Percentiles rank a stretch among this genome's conserved stretches.
phyloP scores from a whole-genome alignment of 352 stramenopile genomes.

The Elongisporangium anandrum region DNA sequence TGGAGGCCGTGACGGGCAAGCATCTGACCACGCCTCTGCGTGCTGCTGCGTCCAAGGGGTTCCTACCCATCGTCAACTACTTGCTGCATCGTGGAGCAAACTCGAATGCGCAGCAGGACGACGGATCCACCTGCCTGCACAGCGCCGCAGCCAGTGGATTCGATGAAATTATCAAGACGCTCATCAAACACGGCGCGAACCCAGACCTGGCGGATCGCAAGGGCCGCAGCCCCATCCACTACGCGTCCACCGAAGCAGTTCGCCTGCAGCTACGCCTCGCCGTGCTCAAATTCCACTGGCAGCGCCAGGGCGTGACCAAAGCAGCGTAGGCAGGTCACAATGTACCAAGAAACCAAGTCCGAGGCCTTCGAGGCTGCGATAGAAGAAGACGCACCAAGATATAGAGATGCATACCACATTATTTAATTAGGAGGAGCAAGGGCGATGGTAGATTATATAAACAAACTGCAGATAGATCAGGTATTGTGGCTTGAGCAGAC shows the following conservation, averaged over 20 bases:
- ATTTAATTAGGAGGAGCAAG: neutral
- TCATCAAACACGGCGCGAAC: conserved; percentile 29
- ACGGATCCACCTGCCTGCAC: conserved; percentile 44
- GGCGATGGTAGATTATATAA: neutral
- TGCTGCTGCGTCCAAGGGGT: conserved; percentile 35
- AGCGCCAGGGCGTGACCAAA: conserved; percentile 23
- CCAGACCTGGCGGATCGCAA: conserved; percentile 31
- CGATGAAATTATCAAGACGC: conserved; percentile 29
- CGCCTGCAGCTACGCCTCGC: conserved; percentile 43
- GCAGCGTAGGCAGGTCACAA: neutral
- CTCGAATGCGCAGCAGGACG: conserved; percentile 33
- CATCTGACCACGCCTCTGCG: conserved; percentile 46
- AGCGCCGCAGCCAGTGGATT: conserved; percentile 40
- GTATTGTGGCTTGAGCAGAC: no score
- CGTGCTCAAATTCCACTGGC: conserved; percentile 52
- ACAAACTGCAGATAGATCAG: neutral
- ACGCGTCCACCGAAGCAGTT: conserved; percentile 35
- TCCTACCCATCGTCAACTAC: conserved; percentile 26
- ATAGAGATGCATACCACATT: neutral
- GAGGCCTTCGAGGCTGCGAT: neutral
- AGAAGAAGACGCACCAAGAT: neutral
- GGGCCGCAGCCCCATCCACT: conserved; percentile 33
- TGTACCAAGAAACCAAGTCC: neutral
- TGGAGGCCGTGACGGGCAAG: conserved; percentile 33
- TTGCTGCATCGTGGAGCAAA: conserved; percentile 35